Base-by-base conservation (phyloP, 352 stramenopile genomes). In the Paralagenidium karlingii region DNA sequence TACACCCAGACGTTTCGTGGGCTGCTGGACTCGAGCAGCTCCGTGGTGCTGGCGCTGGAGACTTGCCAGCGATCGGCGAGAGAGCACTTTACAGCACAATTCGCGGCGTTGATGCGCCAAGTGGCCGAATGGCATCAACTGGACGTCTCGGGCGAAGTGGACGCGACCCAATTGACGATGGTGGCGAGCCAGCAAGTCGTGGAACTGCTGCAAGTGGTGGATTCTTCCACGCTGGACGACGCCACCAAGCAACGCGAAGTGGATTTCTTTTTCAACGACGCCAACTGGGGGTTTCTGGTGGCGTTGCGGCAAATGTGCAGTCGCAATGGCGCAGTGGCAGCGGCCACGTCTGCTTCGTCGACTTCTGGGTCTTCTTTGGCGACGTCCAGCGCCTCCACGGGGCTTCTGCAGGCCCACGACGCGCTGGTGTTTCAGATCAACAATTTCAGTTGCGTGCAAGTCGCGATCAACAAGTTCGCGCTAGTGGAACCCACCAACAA, bases 351-450 rank as follows among this genome's bases (percentile, higher is more conserved):
- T 32, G 8, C 8, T 41, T 41, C 24, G 21, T 41, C 24, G 7
- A 29, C 21, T n/a, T n/a, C n/a, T n/a, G n/a, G n/a, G n/a, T n/a
- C n/a, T n/a, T n/a, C n/a, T n/a, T n/a, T n/a, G n/a, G n/a, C n/a
- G n/a, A n/a, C n/a, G n/a, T n/a, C n/a, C n/a, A n/a, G n/a, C n/a
- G n/a, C n/a, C n/a, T n/a, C n/a, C n/a, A n/a, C n/a, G n/a, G n/a
- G n/a, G n/a, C n/a, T n/a, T n/a, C n/a, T n/a, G n/a, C n/a, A n/a
- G n/a, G n/a, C n/a, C n/a, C n/a, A n/a, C n/a, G 70, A 87, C 22
- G 63, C 65, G 11, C 48, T 81, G 27, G 60, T 87, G 19, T 82
- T 87, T 40, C 60, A 60, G 5, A 53, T 82, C 40, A 83, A 87
- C 48, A 82, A 84, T 40, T 49, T 83, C n/a, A 80, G 61, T 38